phyloP scores from a whole-genome alignment of 1,139 yeast genomes.

The Yamadazyma taylorii region DNA sequence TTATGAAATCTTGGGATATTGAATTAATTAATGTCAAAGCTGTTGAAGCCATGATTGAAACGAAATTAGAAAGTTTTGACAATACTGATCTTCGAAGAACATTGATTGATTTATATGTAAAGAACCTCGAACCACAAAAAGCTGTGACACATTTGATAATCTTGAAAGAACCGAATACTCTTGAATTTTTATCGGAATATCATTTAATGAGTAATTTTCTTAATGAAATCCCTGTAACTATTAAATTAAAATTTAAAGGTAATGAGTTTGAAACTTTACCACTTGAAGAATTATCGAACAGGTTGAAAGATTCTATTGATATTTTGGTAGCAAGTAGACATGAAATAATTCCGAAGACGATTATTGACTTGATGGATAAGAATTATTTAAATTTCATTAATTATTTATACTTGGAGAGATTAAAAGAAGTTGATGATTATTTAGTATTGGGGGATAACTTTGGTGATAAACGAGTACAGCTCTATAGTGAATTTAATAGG shows the following conservation, averaged over 20 bases:
- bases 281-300: constrained; percentile 38
- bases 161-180: constrained; percentile 53
- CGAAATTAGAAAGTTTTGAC: constrained; percentile 27
- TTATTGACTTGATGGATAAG: constrained; percentile 49
- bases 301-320: constrained; percentile 47
- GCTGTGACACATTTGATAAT: constrained; percentile 65
- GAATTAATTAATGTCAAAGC: constrained; percentile 50
- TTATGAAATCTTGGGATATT: constrained; percentile 59
- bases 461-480: constrained; percentile 64
- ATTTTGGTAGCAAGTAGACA: constrained; percentile 65
- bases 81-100: constrained; percentile 41
- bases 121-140: constrained; percentile 55
- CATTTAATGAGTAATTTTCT: constrained; percentile 60
- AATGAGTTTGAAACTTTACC: constrained; percentile 38
- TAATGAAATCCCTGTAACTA: constrained; percentile 50
- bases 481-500: constrained; percentile 64
- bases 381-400: constrained; percentile 51
- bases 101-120: constrained; percentile 57
- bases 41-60: constrained; percentile 51
- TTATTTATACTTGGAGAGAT: constrained; percentile 59
- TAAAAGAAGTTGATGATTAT: constrained; percentile 55
- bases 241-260: constrained; percentile 43
- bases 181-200: constrained; percentile 57
- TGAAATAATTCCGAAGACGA: constrained; percentile 54
- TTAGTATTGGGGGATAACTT: constrained; percentile 42